Conservation (phyloP, 768 basidiomycete species). For the Agaricus subrufescens region DNA sequence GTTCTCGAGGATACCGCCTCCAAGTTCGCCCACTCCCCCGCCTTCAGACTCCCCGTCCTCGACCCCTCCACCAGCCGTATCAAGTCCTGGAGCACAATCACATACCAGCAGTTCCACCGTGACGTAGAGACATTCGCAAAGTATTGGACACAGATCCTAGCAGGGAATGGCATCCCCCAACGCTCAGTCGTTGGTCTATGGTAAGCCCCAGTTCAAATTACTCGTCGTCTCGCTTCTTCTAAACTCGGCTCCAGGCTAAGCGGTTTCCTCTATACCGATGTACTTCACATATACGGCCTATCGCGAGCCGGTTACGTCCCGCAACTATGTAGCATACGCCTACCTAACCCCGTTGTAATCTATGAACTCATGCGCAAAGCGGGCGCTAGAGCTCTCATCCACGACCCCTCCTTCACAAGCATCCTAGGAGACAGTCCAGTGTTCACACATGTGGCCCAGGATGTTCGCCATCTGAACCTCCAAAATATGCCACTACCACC, state of each 20-base stretch:
- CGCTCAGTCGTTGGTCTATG: slow-evolving; percentile 70
- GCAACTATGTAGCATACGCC: slow-evolving; percentile 72
- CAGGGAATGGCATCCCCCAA: slow-evolving; percentile 37
- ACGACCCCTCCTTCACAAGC: slow-evolving; percentile 51
- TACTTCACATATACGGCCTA: slow-evolving; percentile 69
- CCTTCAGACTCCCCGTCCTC: slow-evolving; percentile 56
- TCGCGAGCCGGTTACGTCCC: slow-evolving; percentile 76
- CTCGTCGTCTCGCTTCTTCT: slow-evolving; percentile 8
- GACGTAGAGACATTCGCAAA: slow-evolving; percentile 65
- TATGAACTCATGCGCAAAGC: slow-evolving; percentile 65
- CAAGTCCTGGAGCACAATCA: slow-evolving; percentile 54
- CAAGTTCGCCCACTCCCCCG: slow-evolving; percentile 42
- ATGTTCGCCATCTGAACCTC: slow-evolving; percentile 13
- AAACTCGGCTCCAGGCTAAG: slow-evolving; percentile 47
- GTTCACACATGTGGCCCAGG: slow-evolving; percentile 37
- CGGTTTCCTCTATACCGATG: slow-evolving; percentile 68
- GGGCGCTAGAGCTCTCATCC: slow-evolving; percentile 58
- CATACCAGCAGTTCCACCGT: slow-evolving; percentile 56
- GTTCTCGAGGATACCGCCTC: slow-evolving; percentile 55
- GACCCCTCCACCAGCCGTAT: slow-evolving; percentile 38
- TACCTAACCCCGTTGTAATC: slow-evolving; percentile 68
- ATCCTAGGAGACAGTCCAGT: slow-evolving; percentile 42
- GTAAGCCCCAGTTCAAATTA: slow-evolving; percentile 33
- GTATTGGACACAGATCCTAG: slow-evolving; percentile 55
- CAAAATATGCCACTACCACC: slow-evolving; percentile 22